Base-by-base conservation (phyloP, 495 filamentous ascomycete species). In the Barbatosphaeria neglecta region DNA sequence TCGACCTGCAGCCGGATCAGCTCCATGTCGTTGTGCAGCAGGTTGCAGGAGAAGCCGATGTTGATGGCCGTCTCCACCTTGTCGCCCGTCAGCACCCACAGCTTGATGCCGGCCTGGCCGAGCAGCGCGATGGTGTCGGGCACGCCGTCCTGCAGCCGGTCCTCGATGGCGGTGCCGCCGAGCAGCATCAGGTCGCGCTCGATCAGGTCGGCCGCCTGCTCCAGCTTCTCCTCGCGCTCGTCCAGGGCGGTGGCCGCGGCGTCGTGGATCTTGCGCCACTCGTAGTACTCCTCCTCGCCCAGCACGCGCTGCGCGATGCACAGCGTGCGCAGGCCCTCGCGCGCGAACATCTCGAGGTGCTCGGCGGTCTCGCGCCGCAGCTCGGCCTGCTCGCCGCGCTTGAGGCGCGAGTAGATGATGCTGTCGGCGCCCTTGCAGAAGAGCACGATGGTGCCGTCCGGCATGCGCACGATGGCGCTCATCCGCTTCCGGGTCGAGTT, bases 1-100 rank as follows among this genome's bases (percentile, higher is more conserved):
- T 83, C 72, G 37, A 94, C 72, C 56, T 95, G 95, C 59, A 97
- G 76, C 22, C 93, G 79, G 53, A 99, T 85, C 39, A 99, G 70
- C 51, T 99, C 92, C 93, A 99, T 95, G 50, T 92, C 83, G 63
- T 96, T 99, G 66, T 90, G 84, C 37, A 99, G 76, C 28, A 99
- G 76, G 50, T 99, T 99, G 73, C 93, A 97, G 11, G 93, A 97
- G 66, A 97, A 99, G 18, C 93, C 93, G 62, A 99, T 99, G 65
- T 99, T 99, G 77, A 99, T 97, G 37, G 93, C 93, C 41, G 93
- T 99, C 65, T 97, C 93, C 41, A 97, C 90, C 66, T 96, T 99
- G 70, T 99, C 93, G 46, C 93, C 93, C 25, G 93, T 99, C 39
- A 99, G 69, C 47, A 99, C 93, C 93, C 93, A 99, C n/a, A 99